Base-by-base conservation (phyloP, 441 rosid species). In the Euphorbia corollata region DNA sequence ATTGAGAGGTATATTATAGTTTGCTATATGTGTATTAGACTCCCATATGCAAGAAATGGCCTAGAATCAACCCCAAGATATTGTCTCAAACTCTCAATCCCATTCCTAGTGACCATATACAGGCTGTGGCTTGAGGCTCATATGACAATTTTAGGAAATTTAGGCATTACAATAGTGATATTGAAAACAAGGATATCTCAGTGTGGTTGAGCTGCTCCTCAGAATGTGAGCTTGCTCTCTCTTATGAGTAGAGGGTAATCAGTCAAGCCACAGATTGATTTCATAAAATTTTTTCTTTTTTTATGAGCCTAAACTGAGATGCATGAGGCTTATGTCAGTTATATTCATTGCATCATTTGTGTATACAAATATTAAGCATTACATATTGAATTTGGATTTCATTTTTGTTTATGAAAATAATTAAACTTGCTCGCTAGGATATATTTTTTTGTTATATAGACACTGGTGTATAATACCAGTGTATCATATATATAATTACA, bases 131-230 rank as follows among this genome's bases (percentile, higher is more conserved):
- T n/a, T 63, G 51, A 61, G 57, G 34, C 68, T 51, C 56, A 34
- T 27, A 61, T 64, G 59, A 65, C 24, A 12, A 20, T 62, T 59
- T 60, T 48, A 56, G 43, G 47, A 63, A 64, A 50, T 19, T 50
- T 54, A 11, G 36, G 3, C 58, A 8, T 32, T 15, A 22, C 38
- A 69, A 24, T 32, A 2, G 65, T 34, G 22, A 34, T 10, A 22
- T 24, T 51, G 5, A 24, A 24, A 54, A 53, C 62, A 20, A 13
- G 12, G 67, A 22, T 4, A 10, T 1, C 30, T 18, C 34, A 56
- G 10, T 23, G 27, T 56, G 24, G 34, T 27, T 23, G 32, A 22
- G 32, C 5, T 54, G 15, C 16, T 54, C 15, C 24, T 4, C 59
- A 8, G 12, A 7, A 54, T 54, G 12, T 22, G 2, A 22, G 15